Conservation (phyloP, 306 rosid species). For the Acacia confusa region DNA sequence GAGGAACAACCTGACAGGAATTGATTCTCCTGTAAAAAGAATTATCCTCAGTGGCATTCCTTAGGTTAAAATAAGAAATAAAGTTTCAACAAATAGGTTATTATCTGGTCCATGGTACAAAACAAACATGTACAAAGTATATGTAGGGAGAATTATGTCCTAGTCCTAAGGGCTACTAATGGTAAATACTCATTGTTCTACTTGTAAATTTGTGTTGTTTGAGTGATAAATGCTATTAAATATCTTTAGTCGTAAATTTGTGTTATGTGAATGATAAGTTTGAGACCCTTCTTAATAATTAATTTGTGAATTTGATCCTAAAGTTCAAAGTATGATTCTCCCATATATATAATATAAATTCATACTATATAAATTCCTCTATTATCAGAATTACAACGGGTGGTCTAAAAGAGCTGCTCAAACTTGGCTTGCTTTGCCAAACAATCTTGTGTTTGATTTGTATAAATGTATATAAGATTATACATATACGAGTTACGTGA, state of each 20-base stretch:
- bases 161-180: neutral
- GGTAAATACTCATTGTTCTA: neutral
- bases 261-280: too few relatives aligned
- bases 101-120: neutral
- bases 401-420: neutral
- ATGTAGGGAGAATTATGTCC: neutral
- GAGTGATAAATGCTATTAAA: too few relatives aligned
- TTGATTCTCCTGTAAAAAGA: constrained; percentile 66
- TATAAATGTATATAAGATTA: neutral
- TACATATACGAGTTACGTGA: neutral
- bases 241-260: too few relatives aligned
- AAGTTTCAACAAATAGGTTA: neutral
- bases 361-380: neutral
- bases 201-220: neutral
- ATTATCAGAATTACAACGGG: neutral
- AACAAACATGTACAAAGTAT: neutral
- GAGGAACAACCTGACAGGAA: constrained; percentile 78
- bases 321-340: too few relatives aligned
- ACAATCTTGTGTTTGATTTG: neutral
- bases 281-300: too few relatives aligned
- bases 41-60: neutral
- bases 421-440: neutral
- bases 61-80: neutral
- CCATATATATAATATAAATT: too few relatives aligned
- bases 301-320: too few relatives aligned